A percentile compares a stretch with the other conserved stretches of the same genome.
Evolutionary conservation across 441 rosid genomes (phyloP).

Genomic region (Mallotus japonicus): DNA sequence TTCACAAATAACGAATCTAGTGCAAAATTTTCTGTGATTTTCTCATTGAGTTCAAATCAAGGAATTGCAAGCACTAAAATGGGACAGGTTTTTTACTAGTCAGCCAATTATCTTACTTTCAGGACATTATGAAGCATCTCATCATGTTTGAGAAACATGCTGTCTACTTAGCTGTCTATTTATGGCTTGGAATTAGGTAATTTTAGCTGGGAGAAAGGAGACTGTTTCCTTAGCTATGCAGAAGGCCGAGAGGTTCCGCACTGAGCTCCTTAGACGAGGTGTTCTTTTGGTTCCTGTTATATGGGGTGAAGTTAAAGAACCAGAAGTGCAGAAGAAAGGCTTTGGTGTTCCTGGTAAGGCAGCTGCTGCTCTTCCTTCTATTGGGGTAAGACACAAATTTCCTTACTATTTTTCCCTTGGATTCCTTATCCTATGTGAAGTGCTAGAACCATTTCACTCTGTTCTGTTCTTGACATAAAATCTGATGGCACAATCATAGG

Average conservation of each 20-base stretch:
- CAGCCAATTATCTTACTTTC: slow-evolving; percentile 16
- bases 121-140: slow-evolving; percentile 13
- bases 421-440: neutral
- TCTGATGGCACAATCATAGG: slow-evolving; percentile 45
- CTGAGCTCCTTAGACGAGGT: slow-evolving; percentile 82
- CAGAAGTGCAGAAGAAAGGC: slow-evolving; percentile 67
- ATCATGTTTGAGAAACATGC: neutral
- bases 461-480: slow-evolving; percentile 15
- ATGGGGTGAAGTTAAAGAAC: slow-evolving; percentile 66
- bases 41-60: neutral
- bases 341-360: slow-evolving; percentile 63
- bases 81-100: neutral
- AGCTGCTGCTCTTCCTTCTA: slow-evolving; percentile 71
- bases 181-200: slow-evolving; percentile 49
- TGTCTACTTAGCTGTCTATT: slow-evolving; percentile 11
- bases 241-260: slow-evolving; percentile 81
- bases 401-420: neutral
- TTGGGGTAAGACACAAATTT: slow-evolving; percentile 56
- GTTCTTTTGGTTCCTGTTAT: slow-evolving; percentile 84
- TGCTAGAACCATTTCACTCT: neutral
- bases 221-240: slow-evolving; percentile 60
- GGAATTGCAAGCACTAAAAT: slow-evolving; percentile 5
- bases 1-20: neutral
- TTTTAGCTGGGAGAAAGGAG: slow-evolving; percentile 86
- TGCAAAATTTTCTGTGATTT: neutral